Conservation (phyloP, 192 early-diverging fungal species). For the Coemansia aciculifera region DNA sequence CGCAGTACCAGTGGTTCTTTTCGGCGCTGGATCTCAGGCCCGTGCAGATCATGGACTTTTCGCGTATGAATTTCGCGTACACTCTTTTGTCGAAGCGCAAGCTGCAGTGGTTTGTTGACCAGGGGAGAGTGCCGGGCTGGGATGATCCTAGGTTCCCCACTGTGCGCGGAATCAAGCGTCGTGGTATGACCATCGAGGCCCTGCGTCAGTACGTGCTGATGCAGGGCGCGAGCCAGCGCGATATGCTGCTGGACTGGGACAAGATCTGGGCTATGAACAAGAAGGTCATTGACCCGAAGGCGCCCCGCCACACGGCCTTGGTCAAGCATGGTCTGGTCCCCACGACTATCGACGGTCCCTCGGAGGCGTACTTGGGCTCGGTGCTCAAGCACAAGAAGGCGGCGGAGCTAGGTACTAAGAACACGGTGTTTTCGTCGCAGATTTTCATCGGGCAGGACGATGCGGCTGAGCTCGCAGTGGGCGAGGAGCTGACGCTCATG, state of each 20-base stretch:
- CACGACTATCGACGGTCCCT: slow-evolving; percentile 61
- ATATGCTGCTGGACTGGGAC: slow-evolving; percentile 95
- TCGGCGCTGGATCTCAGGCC: slow-evolving; percentile 79
- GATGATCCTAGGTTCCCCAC: slow-evolving; percentile 92
- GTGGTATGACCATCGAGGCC: slow-evolving; percentile 98
- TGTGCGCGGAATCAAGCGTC: slow-evolving; percentile 84
- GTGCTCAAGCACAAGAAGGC: slow-evolving; percentile 97
- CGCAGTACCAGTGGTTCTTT: slow-evolving; percentile 96
- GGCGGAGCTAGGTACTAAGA: slow-evolving; percentile 85
- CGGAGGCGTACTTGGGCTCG: slow-evolving; percentile 49
- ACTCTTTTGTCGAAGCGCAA: slow-evolving; percentile 98
- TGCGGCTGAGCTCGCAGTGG: slow-evolving; percentile 72
- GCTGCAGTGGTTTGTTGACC: slow-evolving; percentile 92
- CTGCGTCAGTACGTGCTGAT: slow-evolving; percentile 94
- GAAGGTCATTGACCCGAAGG: slow-evolving; percentile 93
- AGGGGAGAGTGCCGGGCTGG: slow-evolving; percentile 82
- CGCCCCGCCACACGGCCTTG: slow-evolving; percentile 88
- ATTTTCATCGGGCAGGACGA: slow-evolving; percentile 87
- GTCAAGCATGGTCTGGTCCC: slow-evolving; percentile 65
- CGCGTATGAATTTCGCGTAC: slow-evolving; percentile 95
- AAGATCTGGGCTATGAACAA: slow-evolving; percentile 98
- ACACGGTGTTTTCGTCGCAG: slow-evolving; percentile 71
- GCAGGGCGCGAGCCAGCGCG: slow-evolving; percentile 97
- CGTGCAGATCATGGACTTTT: slow-evolving; percentile 94
- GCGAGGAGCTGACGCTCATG: slow-evolving; percentile 98